phyloP scores from a whole-genome alignment of 495 filamentous ascomycete species.

The Penicillium flavigenum region DNA sequence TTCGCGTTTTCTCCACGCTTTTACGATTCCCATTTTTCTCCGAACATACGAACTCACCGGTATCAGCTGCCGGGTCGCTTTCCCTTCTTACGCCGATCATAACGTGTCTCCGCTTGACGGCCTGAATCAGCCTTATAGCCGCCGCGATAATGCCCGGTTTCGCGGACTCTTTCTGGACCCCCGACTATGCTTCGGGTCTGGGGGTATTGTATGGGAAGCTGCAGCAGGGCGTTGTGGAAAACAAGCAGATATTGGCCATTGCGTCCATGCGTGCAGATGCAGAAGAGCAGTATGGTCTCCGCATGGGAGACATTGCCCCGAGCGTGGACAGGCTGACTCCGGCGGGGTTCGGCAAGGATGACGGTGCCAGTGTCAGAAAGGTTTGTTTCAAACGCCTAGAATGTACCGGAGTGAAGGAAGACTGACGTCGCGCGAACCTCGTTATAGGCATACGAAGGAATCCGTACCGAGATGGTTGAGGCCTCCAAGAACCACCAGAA shows the following conservation, averaged over 20 bases:
- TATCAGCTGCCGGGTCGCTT: neutral
- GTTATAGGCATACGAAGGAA: constrained; percentile 86
- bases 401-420: neutral
- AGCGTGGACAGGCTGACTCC: constrained; percentile 75
- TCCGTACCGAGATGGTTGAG: constrained; percentile 91
- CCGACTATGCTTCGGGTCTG: constrained; percentile 88
- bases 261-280: constrained; percentile 94
- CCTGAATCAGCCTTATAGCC: constrained; percentile 7
- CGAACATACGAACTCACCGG: constrained; percentile 1
- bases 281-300: constrained; percentile 83
- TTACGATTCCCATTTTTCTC: neutral
- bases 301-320: constrained; percentile 78
- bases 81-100: neutral
- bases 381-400: constrained; percentile 45
- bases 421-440: constrained; percentile 11
- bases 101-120: constrained; percentile 2
- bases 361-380: constrained; percentile 94
- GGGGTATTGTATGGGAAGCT: constrained; percentile 96
- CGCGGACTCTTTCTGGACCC: constrained; percentile 93
- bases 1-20: constrained; percentile 1
- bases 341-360: constrained; percentile 83
- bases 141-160: constrained; percentile 72
- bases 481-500: constrained; percentile 88
- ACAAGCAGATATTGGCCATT: constrained; percentile 87
- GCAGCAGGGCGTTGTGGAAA: constrained; percentile 92